Conservation (phyloP, 2,329 filamentous ascomycete species). For the Esteya vermicola region DNA sequence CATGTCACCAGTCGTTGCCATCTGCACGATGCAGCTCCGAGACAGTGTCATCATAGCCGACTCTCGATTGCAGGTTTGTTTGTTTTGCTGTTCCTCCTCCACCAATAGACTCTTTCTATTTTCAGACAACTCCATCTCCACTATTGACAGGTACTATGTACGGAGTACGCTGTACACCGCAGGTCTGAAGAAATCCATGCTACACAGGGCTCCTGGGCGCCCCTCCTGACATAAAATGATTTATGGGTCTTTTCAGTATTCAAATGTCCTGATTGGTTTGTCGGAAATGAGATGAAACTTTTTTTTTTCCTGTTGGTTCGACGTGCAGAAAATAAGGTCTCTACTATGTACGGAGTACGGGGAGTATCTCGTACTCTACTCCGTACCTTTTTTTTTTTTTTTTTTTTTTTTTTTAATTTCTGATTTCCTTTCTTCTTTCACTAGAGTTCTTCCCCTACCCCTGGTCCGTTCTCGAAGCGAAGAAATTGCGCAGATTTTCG, state of each 20-base stretch:
- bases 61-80: neutral
- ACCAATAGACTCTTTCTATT: neutral
- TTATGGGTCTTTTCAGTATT: neutral
- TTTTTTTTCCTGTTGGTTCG: no score
- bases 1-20: no score
- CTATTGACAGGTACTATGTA: neutral
- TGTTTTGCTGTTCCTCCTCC: neutral
- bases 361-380: no score
- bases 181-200: no score
- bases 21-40: neutral
- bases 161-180: neutral
- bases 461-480: no score
- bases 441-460: no score
- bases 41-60: neutral
- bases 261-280: neutral
- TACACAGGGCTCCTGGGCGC: slow-evolving; percentile 1
- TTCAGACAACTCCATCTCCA: neutral
- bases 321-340: no score
- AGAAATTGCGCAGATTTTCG: no score
- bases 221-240: slow-evolving; percentile 3
- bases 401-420: no score
- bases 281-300: slow-evolving; percentile 2
- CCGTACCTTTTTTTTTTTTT: no score
- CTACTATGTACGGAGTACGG: slow-evolving; percentile 25
- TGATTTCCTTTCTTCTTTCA: no score